These are phyloP conservation scores for Plectosphaerella cucumerina DNA, from an alignment of 2,329 filamentous ascomycete species.

Conservation along the genomic window DNA sequence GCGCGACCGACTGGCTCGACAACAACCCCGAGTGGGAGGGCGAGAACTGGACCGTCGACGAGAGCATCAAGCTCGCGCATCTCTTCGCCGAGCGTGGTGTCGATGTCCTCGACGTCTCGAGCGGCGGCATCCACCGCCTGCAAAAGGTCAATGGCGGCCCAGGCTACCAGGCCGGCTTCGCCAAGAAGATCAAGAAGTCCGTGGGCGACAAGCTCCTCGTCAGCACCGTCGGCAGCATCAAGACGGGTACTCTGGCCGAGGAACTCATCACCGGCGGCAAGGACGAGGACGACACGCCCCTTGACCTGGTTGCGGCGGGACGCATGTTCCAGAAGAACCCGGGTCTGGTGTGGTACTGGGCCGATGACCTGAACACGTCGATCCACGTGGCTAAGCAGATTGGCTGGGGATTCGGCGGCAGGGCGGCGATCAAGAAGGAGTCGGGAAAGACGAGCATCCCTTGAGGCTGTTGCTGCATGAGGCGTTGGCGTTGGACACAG, in stretches of 20 bases:
- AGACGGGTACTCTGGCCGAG: conserved; percentile 34
- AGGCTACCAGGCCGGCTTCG: conserved; percentile 63
- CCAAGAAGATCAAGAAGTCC: conserved; percentile 60
- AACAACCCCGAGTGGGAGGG: conserved; percentile 45
- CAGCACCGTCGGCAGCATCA: conserved; percentile 36
- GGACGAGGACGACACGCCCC: conserved; percentile 24
- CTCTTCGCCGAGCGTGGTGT: conserved; percentile 60
- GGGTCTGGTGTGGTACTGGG: conserved; percentile 44
- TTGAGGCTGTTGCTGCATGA: neutral
- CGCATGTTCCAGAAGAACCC: conserved; percentile 51
- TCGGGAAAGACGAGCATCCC: neutral
- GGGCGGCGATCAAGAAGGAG: conserved; percentile 12
- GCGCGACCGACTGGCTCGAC: conserved; percentile 71
- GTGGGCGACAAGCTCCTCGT: conserved; percentile 60
- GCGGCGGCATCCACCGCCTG: conserved; percentile 53
- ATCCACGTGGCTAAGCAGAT: conserved; percentile 45
- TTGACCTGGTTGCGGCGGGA: conserved; percentile 42
- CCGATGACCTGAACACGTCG: conserved; percentile 40
- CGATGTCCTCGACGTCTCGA: conserved; percentile 66
- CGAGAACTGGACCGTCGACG: conserved; percentile 62
- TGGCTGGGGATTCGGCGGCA: conserved; percentile 48
- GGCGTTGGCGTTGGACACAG: neutral
- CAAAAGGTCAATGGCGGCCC: conserved; percentile 51
- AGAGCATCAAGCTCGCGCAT: conserved; percentile 59
- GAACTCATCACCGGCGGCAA: conserved; percentile 26